Evolutionary conservation across 768 basidiomycete genomes (phyloP), one percentile per base, ranked within the genome.

Genomic region (Pisolithus tinctorius): DNA sequence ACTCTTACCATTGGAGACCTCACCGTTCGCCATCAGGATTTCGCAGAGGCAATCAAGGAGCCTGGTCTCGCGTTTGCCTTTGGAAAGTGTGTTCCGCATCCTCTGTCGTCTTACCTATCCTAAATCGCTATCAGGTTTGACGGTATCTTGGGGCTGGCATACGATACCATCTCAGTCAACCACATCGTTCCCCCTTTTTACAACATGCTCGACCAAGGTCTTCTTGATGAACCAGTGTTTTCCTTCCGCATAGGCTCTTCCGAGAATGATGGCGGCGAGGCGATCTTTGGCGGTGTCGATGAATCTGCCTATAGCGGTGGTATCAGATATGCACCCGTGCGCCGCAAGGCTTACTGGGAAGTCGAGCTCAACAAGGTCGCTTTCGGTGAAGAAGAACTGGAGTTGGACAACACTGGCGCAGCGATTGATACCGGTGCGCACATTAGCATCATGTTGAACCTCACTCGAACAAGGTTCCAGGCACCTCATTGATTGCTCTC

Each of bases 281-380:
- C 86, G 31, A 71, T 86, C 52, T 98, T 98, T 56, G 95, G 95
- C 58, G 95, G 93, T 40, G 78, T 97, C 55, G 93, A 99, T 67
- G 48, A 68, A 10, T 58, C 58, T 25, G 86, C 89, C 31, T 97
- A 88, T 73, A 79, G 68, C 4, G 96, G 96, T 66, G 74, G 83
- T 63, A 78, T 99, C 53, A 62, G 68, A 23, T 98, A 98, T 61
- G 92, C 87, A 29, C 95, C 96, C 47, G 76, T 99, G 48, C 85
- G 94, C 60, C 82, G 92, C 60, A 93, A 90, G 78, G 96, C 92
- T 4, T 98, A 96, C 72, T 96, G 94, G 94, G 95, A 98, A 70
- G 92, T 98, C 43, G 93, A 96, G 66, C 85, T 99, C 26, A 77
- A 90, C 71, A 84, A 84, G 66, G 76, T 99, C 55, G 60, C 72